A percentile compares a stretch with the other conserved stretches of the same genome.
These are phyloP conservation scores for Biscogniauxia mediterranea DNA, from an alignment of 2,329 filamentous ascomycete species.

Conservation along the genomic window DNA sequence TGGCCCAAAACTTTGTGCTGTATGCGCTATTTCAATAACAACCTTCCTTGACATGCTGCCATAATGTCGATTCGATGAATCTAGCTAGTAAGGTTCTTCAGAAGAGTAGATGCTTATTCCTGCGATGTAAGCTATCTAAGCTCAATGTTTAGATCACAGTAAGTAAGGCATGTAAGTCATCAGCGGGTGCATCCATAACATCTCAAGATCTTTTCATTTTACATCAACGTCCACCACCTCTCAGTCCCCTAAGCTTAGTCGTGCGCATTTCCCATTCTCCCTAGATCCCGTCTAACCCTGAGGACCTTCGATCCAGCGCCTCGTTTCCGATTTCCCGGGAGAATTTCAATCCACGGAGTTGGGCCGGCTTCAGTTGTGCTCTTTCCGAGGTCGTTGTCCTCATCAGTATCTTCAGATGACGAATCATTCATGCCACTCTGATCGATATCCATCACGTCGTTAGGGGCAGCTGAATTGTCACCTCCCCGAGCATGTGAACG, in stretches of 20 bases:
- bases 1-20: no score
- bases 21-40: no score
- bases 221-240: neutral
- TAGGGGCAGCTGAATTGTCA: constrained; percentile 19
- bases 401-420: constrained; percentile 25
- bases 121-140: no score
- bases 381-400: neutral
- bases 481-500: constrained; percentile 24
- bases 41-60: no score
- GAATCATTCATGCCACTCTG: constrained; percentile 35
- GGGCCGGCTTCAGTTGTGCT: constrained; percentile 27
- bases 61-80: no score
- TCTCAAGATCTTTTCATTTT: no score
- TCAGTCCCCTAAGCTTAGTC: constrained; percentile 7
- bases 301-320: constrained; percentile 60
- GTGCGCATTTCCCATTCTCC: constrained; percentile 34
- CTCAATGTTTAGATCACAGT: no score
- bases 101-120: no score
- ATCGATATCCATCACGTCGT: constrained; percentile 30
- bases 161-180: no score
- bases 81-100: no score
- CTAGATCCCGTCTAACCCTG: constrained; percentile 63
- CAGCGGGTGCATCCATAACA: no score
- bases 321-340: constrained; percentile 54
- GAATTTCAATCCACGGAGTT: constrained; percentile 59